Base-by-base conservation (phyloP, 139 green algal species). In the Nannochloris sp. region DNA sequence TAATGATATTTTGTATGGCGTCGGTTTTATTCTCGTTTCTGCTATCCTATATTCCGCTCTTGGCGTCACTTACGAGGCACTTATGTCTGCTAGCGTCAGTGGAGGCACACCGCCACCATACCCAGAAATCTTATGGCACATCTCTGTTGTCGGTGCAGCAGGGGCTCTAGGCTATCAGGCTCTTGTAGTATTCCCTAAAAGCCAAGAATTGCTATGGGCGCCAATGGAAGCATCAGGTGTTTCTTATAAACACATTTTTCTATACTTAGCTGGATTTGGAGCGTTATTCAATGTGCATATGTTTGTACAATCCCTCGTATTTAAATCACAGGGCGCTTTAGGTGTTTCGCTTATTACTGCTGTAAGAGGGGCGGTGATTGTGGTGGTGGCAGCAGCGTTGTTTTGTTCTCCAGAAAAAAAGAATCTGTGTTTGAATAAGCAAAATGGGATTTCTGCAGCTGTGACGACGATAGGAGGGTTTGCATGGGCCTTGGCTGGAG, bases 331-430 rank as follows among this genome's bases (percentile, higher is more conserved):
- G 8, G 76, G 76, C 2, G 76, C 76, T 25, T 27, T 83, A 15
- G 76, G 73, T 2, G 76, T 83, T 39, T 66, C 55, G n/a, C 37
- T 83, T 33, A 67, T 78, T 1, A 83, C 71, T 45, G 74, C 73
- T 2, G 70, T 79, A 44, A 55, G 76, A 4, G 76, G 76, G 3
- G 67, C 73, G 19, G 63, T 71, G 6, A 64, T 83, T 13, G 61
- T 68, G 0, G 9, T 77, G 0, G 27, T 78, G 1, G 38, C 59
- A 2, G 68, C 46, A 6, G 25, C 34, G 4, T 37, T 81, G 1
- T 78, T 82, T 36, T 82, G 73, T 59, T 51, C 13, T 19, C 36
- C 71, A 4, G 34, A 14, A 9, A 25, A 29, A 47, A 35, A 19
- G 23, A 38, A 45, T 13, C 58, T 71, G 51, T 75, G 68, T 38